These are phyloP conservation scores for Rhynchosporium secalis DNA, from an alignment of 2,329 filamentous ascomycete genomes.

Conservation along the genomic window DNA sequence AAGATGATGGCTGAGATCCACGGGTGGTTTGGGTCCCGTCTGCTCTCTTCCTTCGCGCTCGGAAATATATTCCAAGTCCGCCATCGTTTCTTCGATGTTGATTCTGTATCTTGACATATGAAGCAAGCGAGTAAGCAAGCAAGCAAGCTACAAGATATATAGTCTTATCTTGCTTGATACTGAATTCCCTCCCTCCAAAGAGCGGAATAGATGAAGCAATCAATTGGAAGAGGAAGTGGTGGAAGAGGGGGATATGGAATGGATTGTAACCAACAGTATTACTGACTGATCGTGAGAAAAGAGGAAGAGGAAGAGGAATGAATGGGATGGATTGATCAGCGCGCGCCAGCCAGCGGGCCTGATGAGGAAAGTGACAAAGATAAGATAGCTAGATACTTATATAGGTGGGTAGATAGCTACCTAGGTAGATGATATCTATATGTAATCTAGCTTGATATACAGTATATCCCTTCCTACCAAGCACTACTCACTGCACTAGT, in stretches of 20 bases:
- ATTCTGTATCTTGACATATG: background rate
- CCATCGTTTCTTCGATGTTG: slow-evolving; percentile 26
- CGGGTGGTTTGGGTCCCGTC: slow-evolving; percentile 47
- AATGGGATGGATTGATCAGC: background rate
- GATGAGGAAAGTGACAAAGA: slow-evolving; percentile 1
- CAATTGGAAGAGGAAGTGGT: background rate
- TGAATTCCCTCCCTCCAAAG: background rate
- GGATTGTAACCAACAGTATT: background rate
- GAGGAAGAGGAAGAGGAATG: background rate
- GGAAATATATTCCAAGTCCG: slow-evolving; percentile 35
- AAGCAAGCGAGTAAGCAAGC: background rate
- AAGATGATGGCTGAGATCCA: slow-evolving; percentile 78
- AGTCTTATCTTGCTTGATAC: background rate
- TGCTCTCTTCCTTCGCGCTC: slow-evolving; percentile 16
- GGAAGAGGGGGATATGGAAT: background rate
- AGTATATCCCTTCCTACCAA: background rate
- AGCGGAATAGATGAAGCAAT: background rate
- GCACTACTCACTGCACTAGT: background rate
- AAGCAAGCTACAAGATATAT: background rate
- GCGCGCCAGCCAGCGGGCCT: background rate
- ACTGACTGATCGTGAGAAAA: slow-evolving; percentile 2
- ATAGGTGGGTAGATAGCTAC: background rate
- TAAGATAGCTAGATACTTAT: slow-evolving; percentile 1
- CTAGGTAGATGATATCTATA: background rate
- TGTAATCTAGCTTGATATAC: background rate